These are phyloP conservation scores for Lactarius pseudohatsudake DNA, from an alignment of 768 basidiomycete species.

Conservation along the genomic window DNA sequence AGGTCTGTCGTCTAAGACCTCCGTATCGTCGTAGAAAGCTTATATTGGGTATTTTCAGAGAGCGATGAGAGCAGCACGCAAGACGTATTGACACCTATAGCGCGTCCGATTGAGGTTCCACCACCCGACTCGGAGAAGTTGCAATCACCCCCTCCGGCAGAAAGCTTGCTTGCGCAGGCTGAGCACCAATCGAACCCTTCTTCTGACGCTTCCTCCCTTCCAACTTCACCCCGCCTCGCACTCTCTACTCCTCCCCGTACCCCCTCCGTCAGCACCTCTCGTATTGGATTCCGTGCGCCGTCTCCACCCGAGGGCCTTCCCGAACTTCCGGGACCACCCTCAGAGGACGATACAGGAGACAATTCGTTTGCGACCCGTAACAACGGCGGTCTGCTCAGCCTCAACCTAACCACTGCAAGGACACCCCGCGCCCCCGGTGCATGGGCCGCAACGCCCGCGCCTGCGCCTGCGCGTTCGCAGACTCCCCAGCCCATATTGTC, in stretches of 20 bases:
- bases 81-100: slow-evolving; percentile 17
- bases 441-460: slow-evolving; percentile 46
- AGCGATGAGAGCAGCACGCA: slow-evolving; percentile 41
- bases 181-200: slow-evolving; percentile 3
- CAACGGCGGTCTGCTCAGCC: slow-evolving; percentile 25
- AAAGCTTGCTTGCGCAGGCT: not conserved
- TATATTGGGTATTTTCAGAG: slow-evolving; percentile 31
- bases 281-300: slow-evolving; percentile 45
- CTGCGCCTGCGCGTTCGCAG: slow-evolving; percentile 31
- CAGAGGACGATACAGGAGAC: slow-evolving; percentile 45
- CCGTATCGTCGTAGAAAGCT: slow-evolving; percentile 28
- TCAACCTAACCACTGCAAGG: slow-evolving; percentile 40
- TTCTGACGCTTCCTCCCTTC: not conserved
- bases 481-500: slow-evolving; percentile 19
- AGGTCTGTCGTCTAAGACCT: slow-evolving; percentile 29
- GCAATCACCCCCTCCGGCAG: slow-evolving; percentile 36
- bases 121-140: slow-evolving; percentile 20
- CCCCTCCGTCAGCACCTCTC: slow-evolving; percentile 42
- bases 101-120: slow-evolving; percentile 23
- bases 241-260: slow-evolving; percentile 40
- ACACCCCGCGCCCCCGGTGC: slow-evolving; percentile 50
- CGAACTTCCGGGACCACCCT: slow-evolving; percentile 63
- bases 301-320: slow-evolving; percentile 63
- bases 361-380: slow-evolving; percentile 31
- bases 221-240: slow-evolving; percentile 29